These are phyloP conservation scores for Podospora tetraspora DNA, from an alignment of 495 filamentous ascomycete species.

Conservation along the genomic window DNA sequence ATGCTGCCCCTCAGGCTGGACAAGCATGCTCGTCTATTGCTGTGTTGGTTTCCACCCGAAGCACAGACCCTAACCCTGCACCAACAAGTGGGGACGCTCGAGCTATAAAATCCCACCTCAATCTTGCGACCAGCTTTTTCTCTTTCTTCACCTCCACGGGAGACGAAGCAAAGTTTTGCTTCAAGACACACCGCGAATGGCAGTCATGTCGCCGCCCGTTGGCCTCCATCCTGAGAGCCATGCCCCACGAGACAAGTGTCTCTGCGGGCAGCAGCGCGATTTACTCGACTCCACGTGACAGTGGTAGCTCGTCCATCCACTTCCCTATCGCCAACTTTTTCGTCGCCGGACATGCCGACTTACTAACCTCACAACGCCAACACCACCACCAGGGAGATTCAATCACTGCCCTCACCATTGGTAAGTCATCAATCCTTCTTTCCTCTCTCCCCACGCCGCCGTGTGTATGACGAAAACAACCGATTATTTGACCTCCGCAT, in stretches of 20 bases:
- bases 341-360: not conserved
- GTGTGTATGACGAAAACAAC: constrained; percentile 40
- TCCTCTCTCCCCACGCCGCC: not conserved
- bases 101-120: not conserved
- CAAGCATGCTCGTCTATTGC: not conserved
- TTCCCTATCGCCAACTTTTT: not conserved
- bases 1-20: not conserved
- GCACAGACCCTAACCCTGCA: not conserved
- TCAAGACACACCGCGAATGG: not conserved
- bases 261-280: not conserved
- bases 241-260: not conserved
- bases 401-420: constrained; percentile 2
- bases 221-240: not conserved
- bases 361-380: not conserved
- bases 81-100: not conserved
- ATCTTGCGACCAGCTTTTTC: not conserved
- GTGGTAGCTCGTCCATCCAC: not conserved
- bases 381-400: not conserved
- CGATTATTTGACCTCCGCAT: constrained; percentile 34
- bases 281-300: constrained; percentile 3
- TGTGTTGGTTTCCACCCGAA: not conserved
- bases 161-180: not conserved
- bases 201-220: not conserved
- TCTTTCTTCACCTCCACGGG: not conserved
- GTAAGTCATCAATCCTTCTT: constrained; percentile 14